phyloP scores from a whole-genome alignment of 306 rosid species.

The Glycine latifolia region DNA sequence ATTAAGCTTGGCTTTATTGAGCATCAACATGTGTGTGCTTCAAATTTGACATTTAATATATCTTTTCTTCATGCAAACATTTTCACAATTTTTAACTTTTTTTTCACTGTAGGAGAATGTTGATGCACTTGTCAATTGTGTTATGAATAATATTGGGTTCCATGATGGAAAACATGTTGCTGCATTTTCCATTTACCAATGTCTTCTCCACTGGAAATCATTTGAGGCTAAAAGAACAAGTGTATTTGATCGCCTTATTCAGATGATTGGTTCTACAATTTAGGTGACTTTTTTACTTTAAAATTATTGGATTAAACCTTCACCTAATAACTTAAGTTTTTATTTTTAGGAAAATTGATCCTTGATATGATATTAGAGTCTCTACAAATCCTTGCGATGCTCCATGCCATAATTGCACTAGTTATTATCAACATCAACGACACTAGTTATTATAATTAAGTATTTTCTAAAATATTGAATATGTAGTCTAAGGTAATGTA shows the following conservation, averaged over 20 bases:
- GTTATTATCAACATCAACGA: too few species aligned
- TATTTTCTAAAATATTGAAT: constrained; percentile 29
- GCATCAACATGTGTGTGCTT: constrained; percentile 86
- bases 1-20: constrained; percentile 80
- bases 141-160: constrained; percentile 80
- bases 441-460: constrained; percentile 20
- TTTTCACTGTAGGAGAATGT: constrained; percentile 79
- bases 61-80: constrained; percentile 6
- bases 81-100: constrained; percentile 37
- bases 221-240: constrained; percentile 99
- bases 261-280: constrained; percentile 97
- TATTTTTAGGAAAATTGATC: constrained; percentile 29
- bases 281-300: constrained; percentile 64
- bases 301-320: constrained; percentile 22
- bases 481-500: neutral
- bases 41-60: constrained; percentile 37
- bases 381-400: constrained; percentile 2
- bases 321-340: constrained; percentile 29
- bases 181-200: constrained; percentile 93
- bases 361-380: constrained; percentile 19
- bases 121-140: constrained; percentile 91
- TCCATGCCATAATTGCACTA: constrained; percentile 28
- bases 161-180: constrained; percentile 96
- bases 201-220: constrained; percentile 98
- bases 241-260: constrained; percentile 99